Evolutionary conservation across 2,329 filamentous ascomycete species (phyloP).

Genomic region (Cytospora chrysosperma): DNA sequence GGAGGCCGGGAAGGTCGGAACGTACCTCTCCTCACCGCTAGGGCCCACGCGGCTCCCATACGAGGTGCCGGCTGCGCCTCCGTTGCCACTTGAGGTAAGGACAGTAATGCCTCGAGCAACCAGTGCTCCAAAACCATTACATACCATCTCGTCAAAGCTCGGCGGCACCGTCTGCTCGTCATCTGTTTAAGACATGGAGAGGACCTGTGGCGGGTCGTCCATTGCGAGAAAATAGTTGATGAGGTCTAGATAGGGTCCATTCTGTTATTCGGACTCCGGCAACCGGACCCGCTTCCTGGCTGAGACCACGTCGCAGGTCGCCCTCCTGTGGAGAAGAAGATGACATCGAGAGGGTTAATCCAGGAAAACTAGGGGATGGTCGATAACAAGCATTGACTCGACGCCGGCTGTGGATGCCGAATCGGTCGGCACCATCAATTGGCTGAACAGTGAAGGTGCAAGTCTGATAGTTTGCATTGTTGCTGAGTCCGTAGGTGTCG

Average conservation of each 20-base stretch:
- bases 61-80: slow-evolving; percentile 41
- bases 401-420: slow-evolving; percentile 31
- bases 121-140: slow-evolving; percentile 62
- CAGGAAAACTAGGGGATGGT: background rate
- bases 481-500: background rate
- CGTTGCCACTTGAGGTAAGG: slow-evolving; percentile 51
- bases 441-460: slow-evolving; percentile 5
- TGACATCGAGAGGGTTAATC: slow-evolving; percentile 5
- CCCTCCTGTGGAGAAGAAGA: background rate
- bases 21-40: slow-evolving; percentile 40
- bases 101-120: slow-evolving; percentile 55
- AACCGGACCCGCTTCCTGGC: background rate
- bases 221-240: slow-evolving; percentile 36
- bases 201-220: slow-evolving; percentile 57
- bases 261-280: background rate
- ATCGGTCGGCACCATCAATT: background rate
- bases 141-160: slow-evolving; percentile 52
- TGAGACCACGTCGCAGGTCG: slow-evolving; percentile 37
- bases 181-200: slow-evolving; percentile 69
- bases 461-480: background rate
- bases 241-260: slow-evolving; percentile 8
- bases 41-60: slow-evolving; percentile 31
- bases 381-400: background rate
- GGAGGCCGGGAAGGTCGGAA: slow-evolving; percentile 44
- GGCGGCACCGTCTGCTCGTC: slow-evolving; percentile 62